Evolutionary conservation across 345 rosid species (phyloP).

Genomic region (Arabis hirsuta): DNA sequence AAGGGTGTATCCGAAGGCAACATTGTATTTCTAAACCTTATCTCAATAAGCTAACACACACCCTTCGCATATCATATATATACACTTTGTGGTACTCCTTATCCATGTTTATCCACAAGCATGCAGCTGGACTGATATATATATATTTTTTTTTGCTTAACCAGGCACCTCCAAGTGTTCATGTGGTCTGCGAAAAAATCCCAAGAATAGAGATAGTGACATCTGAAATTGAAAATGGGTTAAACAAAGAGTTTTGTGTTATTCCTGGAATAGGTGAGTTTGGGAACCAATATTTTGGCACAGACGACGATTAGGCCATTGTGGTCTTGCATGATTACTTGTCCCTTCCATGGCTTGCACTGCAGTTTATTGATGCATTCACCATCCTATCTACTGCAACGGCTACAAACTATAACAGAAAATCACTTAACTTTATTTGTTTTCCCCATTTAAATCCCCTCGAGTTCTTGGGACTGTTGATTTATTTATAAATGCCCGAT

Average conservation of each 20-base stretch:
- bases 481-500: constrained; percentile 24
- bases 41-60: constrained; percentile 63
- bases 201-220: constrained; percentile 96
- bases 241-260: constrained; percentile 91
- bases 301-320: constrained; percentile 72
- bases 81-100: constrained; percentile 5
- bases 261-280: constrained; percentile 98
- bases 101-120: constrained; percentile 32
- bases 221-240: constrained; percentile 92
- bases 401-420: constrained; percentile 24
- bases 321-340: constrained; percentile 34
- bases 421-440: constrained; percentile 24
- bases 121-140: constrained; percentile 33
- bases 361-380: constrained; percentile 29
- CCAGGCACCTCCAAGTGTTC: constrained; percentile 99
- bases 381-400: constrained; percentile 31
- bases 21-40: constrained; percentile 96
- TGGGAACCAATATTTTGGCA: constrained; percentile 96
- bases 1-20: constrained; percentile 93
- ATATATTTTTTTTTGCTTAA: constrained; percentile 21
- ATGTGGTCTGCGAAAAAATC: constrained; percentile 89
- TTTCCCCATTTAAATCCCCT: constrained; percentile 31
- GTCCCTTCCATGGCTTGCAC: constrained; percentile 31
- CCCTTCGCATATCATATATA: not conserved
- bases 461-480: constrained; percentile 43